Conservation (phyloP, 2,329 filamentous ascomycete genomes). For the Thelonectria discophora region DNA sequence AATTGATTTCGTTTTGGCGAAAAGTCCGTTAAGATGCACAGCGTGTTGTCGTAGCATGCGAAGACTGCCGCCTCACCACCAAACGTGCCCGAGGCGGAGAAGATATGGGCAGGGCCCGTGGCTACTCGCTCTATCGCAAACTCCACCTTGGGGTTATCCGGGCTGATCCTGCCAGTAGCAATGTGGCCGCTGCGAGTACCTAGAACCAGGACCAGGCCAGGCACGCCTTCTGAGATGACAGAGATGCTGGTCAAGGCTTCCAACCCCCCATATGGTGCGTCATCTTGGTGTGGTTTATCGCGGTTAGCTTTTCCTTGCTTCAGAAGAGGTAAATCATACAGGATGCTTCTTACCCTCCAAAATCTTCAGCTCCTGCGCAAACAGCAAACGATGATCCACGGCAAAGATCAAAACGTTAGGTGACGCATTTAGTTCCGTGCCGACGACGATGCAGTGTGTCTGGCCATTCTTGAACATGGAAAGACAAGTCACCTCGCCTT, state of each 20-base stretch:
- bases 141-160: slow-evolving; percentile 32
- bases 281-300: slow-evolving; percentile 2
- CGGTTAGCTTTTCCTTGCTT: slow-evolving; percentile 16
- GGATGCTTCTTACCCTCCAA: slow-evolving; percentile 25
- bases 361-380: slow-evolving; percentile 23
- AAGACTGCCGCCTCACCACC: slow-evolving; percentile 48
- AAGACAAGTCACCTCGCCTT: slow-evolving; percentile 62
- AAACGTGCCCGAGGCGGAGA: slow-evolving; percentile 40
- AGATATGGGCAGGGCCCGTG: slow-evolving; percentile 48
- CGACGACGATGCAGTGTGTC: slow-evolving; percentile 45
- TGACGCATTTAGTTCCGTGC: slow-evolving; percentile 45
- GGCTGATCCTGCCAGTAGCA: slow-evolving; percentile 49
- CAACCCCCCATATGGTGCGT: slow-evolving; percentile 22
- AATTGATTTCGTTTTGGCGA: slow-evolving; percentile 45
- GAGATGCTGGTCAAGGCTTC: slow-evolving; percentile 60
- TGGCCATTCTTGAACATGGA: slow-evolving; percentile 44
- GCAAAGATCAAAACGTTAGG: slow-evolving; percentile 49
- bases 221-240: slow-evolving; percentile 40
- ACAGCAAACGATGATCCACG: slow-evolving; percentile 37
- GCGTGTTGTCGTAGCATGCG: slow-evolving; percentile 58
- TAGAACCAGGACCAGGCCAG: slow-evolving; percentile 48
- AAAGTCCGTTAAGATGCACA: slow-evolving; percentile 55
- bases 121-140: slow-evolving; percentile 49
- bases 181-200: slow-evolving; percentile 64
- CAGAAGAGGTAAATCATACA: not conserved